Evolutionary conservation across 257 asterid species (phyloP), one percentile per base, ranked within the genome.

Genomic region (Cordia subcordata): DNA sequence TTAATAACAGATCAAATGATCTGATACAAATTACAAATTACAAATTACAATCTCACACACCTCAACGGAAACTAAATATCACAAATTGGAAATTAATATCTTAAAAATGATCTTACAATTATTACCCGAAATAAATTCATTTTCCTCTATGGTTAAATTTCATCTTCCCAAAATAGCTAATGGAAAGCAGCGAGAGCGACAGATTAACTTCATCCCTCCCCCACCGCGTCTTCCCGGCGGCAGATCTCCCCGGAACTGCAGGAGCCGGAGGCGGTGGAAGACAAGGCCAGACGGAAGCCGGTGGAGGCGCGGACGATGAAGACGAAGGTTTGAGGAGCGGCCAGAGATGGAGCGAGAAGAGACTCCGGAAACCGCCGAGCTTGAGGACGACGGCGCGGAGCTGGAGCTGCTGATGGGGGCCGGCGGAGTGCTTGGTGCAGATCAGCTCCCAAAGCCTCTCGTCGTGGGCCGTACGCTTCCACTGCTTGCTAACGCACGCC

Each of bases 381-480:
- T 91, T 90, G 20, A 79, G 65, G 1, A 92, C 96, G 65, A 92
- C 94, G 54, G 88, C 63, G 54, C 97, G 91, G 14, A 88, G 87
- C 83, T 81, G 96, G 22, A 75, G 72, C 55, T 85, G 96, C 76
- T 86, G 77, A 60, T 86, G 88, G 69, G 82, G 71, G 62, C 85
- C 81, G 12, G 84, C 79, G 72, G 75, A 65, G 75, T 88, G 85
- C 61, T 75, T 85, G 39, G 95, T 86, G 79, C 99, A 92, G 87
- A 92, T 88, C 83, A 82, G 77, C 79, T 92, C 99, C 99, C 99
- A 92, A 45, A 92, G 82, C 72, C 96, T 82, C 81, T 92, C 99
- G 65, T 92, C 99, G 50, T 72, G 77, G 49, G 99, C 95, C 57
- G 96, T 79, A 45, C 72, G 80, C 66, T 54, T 68, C 99, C 99